These are phyloP conservation scores for Solanum verrucosum DNA, from an alignment of 257 asterid species.

Conservation along the genomic window DNA sequence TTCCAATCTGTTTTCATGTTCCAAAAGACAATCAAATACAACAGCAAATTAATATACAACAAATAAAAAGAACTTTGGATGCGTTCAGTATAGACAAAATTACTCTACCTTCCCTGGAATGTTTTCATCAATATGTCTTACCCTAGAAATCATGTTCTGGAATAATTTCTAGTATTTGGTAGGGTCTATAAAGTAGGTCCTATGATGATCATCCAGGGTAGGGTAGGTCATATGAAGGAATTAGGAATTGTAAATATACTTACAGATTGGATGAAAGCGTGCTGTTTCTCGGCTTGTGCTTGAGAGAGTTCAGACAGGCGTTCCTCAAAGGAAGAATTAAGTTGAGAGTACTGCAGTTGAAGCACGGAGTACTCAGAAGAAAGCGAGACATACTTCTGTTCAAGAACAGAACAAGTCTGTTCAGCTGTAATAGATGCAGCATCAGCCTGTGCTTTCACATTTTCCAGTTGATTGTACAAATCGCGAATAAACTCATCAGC, in stretches of 20 bases:
- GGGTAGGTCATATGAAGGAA: not conserved
- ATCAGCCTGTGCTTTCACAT: constrained; percentile 77
- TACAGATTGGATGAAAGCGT: constrained; percentile 48
- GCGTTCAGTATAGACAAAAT: not conserved
- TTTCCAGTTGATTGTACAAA: constrained; percentile 55
- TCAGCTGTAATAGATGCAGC: constrained; percentile 87
- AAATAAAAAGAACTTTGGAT: not conserved
- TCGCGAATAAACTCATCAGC: constrained; percentile 73
- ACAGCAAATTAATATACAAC: not conserved
- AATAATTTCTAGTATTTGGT: not conserved
- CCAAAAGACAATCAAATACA: not conserved
- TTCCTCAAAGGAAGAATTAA: constrained; percentile 35
- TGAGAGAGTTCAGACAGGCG: constrained; percentile 42
- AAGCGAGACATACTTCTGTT: constrained; percentile 73
- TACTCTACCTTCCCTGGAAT: not conserved
- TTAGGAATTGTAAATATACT: not conserved
- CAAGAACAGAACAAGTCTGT: constrained; percentile 72
- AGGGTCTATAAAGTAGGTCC: not conserved
- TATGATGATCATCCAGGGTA: not conserved
- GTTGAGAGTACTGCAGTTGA: constrained; percentile 44
- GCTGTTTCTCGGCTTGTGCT: constrained; percentile 52
- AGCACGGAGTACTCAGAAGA: constrained; percentile 43
- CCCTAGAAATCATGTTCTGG: not conserved
- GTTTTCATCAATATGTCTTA: not conserved
- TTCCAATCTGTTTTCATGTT: constrained; percentile 39